Conservation (phyloP, 331 rosid species). For the Quercus lobata region DNA sequence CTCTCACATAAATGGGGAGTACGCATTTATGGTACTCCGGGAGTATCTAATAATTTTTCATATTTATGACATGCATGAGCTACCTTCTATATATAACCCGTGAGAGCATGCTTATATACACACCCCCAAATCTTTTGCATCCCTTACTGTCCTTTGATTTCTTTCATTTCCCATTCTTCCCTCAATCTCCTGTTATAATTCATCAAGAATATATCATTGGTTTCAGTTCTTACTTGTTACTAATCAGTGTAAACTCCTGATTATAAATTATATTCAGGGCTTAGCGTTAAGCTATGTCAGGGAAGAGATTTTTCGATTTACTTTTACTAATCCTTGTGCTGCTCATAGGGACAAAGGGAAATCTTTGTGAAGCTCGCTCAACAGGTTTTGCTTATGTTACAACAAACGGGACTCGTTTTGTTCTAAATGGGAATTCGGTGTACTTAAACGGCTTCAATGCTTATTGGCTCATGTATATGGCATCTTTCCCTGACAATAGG, state of each 20-base stretch:
- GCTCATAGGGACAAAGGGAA: not conserved
- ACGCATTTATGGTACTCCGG: no score
- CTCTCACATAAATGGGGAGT: no score
- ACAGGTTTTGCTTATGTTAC: conserved; percentile 16
- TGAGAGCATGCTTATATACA: no score
- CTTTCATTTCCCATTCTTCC: no score
- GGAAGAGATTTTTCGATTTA: not conserved
- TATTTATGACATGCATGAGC: no score
- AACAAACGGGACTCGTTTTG: conserved; percentile 37
- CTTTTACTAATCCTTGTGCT: not conserved
- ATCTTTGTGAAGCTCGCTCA: not conserved
- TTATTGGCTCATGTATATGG: conserved; percentile 59
- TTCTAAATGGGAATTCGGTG: conserved; percentile 23
- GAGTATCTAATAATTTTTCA: no score
- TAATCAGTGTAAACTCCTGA: not conserved
- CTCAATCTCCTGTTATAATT: no score
- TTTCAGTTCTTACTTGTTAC: no score
- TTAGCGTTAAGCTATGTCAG: not conserved
- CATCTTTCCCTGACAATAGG: conserved; percentile 39
- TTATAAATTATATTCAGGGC: not conserved
- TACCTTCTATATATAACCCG: no score
- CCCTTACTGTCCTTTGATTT: no score
- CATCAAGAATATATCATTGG: no score
- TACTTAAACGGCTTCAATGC: conserved; percentile 59
- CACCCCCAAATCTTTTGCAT: no score